Evolutionary conservation across 305 asterid species (phyloP).

Genomic region (Stenogyne calaminthoides): DNA sequence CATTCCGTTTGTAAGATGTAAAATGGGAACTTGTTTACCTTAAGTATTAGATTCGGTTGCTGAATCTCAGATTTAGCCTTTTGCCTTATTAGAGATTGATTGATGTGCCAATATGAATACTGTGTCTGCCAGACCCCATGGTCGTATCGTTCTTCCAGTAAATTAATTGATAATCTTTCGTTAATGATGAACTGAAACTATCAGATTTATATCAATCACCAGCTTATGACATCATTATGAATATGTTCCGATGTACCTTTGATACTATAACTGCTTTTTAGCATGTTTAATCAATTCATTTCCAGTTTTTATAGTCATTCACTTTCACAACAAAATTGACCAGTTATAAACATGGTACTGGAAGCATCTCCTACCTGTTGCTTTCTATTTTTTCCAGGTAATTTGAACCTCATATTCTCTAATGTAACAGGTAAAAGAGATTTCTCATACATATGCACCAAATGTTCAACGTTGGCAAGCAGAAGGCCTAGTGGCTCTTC

Average conservation of each 20-base stretch:
- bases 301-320: neutral
- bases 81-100: neutral
- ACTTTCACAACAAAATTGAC: neutral
- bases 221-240: neutral
- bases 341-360: neutral
- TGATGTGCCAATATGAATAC: neutral
- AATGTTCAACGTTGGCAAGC: conserved; percentile 82
- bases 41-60: neutral
- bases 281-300: neutral
- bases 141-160: neutral
- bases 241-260: neutral
- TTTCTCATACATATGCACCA: conserved; percentile 51
- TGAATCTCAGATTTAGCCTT: neutral
- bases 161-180: neutral
- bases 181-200: conserved; percentile 1
- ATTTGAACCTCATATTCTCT: conserved; percentile 26
- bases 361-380: conserved; percentile 23
- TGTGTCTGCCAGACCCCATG: neutral
- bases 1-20: neutral
- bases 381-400: conserved; percentile 15
- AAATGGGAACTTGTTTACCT: neutral
- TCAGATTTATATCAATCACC: neutral
- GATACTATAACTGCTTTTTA: neutral
- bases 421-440: conserved; percentile 76
- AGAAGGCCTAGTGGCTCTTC: conserved; percentile 83